Conservation (phyloP, 2,329 filamentous ascomycete genomes). For the Penicillium glabrum region DNA sequence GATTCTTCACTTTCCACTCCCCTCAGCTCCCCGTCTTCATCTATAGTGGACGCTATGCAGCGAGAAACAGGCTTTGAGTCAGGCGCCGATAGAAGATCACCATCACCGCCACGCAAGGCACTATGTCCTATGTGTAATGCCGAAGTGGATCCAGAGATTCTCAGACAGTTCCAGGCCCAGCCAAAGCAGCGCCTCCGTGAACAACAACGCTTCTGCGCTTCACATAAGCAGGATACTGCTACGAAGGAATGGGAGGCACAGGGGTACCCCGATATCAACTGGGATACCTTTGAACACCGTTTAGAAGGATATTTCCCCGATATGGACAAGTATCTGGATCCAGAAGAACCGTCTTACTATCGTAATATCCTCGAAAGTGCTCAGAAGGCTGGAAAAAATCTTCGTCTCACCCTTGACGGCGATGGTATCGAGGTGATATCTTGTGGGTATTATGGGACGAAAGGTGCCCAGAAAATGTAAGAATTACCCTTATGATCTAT, state of each 20-base stretch:
- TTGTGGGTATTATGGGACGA: conserved; percentile 81
- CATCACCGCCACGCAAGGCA: conserved; percentile 20
- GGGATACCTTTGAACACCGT: conserved; percentile 61
- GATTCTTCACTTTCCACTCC: conserved; percentile 32
- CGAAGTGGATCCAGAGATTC: conserved; percentile 54
- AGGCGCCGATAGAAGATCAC: background rate
- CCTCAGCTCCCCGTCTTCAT: conserved; percentile 29
- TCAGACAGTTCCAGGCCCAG: conserved; percentile 53
- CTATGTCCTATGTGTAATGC: conserved; percentile 68
- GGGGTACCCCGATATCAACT: conserved; percentile 71
- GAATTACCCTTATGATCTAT: background rate
- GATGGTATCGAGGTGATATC: conserved; percentile 55
- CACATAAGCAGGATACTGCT: conserved; percentile 61
- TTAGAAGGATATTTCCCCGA: conserved; percentile 57
- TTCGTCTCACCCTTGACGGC: conserved; percentile 54
- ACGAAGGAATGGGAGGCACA: conserved; percentile 49
- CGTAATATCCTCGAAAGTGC: conserved; percentile 56
- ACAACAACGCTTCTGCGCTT: conserved; percentile 58
- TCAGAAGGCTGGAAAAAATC: conserved; percentile 59
- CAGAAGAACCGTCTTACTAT: conserved; percentile 56
- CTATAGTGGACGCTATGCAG: conserved; percentile 14
- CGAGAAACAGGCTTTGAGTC: conserved; percentile 12
- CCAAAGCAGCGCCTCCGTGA: conserved; percentile 36
- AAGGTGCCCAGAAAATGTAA: conserved; percentile 70
- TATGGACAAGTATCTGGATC: conserved; percentile 61